phyloP scores from a whole-genome alignment of 192 early-diverging fungal genomes.

The Coemansia sp. region DNA sequence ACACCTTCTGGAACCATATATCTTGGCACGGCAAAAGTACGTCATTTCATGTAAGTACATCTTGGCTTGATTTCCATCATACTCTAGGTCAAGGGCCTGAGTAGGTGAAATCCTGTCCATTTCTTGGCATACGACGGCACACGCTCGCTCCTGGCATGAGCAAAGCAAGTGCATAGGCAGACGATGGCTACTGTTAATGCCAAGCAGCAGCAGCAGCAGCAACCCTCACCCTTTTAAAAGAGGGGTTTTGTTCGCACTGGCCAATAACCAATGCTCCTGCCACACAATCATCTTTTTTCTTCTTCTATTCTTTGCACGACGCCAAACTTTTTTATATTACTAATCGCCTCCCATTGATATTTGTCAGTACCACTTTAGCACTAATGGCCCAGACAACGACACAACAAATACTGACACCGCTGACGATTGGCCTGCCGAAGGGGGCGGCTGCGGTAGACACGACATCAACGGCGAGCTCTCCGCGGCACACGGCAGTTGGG shows the following conservation, averaged over 20 bases:
- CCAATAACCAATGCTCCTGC: neutral
- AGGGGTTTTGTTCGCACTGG: neutral
- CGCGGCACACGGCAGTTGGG: neutral
- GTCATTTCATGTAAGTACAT: neutral
- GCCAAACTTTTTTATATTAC: neutral
- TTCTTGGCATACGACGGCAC: no score
- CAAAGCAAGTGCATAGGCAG: no score
- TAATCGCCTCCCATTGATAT: neutral
- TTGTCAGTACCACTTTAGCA: neutral
- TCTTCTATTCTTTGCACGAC: neutral
- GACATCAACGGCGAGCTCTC: neutral
- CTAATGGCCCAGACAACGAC: neutral
- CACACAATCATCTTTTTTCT: neutral
- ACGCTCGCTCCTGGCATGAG: no score
- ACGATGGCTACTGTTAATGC: neutral
- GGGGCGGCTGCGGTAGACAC: neutral
- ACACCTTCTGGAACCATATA: neutral
- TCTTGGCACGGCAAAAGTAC: neutral
- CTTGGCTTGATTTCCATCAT: no score
- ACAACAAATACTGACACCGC: neutral
- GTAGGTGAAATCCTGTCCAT: no score
- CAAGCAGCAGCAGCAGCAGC: neutral
- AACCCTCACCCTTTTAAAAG: slow-evolving; percentile 2
- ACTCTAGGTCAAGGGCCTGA: no score
- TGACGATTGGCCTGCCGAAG: neutral